Base-by-base conservation (phyloP, 2,329 filamentous ascomycete genomes). In the Graphilbum fragrans region DNA sequence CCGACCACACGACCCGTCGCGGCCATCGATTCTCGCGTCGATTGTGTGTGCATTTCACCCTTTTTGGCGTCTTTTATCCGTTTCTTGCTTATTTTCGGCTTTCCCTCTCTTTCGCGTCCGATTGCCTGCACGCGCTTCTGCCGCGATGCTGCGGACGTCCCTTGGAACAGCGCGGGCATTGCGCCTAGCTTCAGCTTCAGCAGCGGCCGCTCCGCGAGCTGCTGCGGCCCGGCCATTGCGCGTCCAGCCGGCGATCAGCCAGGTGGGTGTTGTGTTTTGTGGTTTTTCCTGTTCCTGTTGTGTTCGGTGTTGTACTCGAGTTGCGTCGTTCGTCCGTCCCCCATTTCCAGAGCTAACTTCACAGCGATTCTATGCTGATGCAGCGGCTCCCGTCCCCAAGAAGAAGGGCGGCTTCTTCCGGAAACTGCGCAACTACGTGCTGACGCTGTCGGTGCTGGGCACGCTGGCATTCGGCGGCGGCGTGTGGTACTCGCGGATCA, bases 401-500 rank as follows among this genome's bases (percentile, higher is more conserved):
- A 17, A 38, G 25, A 65, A 76, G 72, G 67, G 83, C 75, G 67
- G 78, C 57, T 69, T 77, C 60, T 70, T 77, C 58, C 74, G 84
- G 48, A 77, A 83, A 44, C 75, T 94, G 57, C 74, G 85, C 53
- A 81, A 81, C 57, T 81, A 87, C 57, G 64, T 95, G 44, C 64
- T 88, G 50, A 84, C 83, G 41, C 63, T 95, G 38, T 65, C 88
- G 47, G 63, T 94, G 35, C 73, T 95, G 22, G 79, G 83, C 21
- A 77, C 77, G 6, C 62, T 93, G 35, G 80, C 82, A 32, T 98
- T 94, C 54, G 84, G 75, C 42, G 87, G 87, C 49, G 87, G 90
- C 51, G 80, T 95, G 42, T 94, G 84, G 70, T 92, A 94, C 62
- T 90, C 92, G 42, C 78, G 94, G 49, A 74, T 92, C 62, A 94